Base-by-base conservation (phyloP, 176 grass and related monocot species). In the Eremochloa ophiuroides region DNA sequence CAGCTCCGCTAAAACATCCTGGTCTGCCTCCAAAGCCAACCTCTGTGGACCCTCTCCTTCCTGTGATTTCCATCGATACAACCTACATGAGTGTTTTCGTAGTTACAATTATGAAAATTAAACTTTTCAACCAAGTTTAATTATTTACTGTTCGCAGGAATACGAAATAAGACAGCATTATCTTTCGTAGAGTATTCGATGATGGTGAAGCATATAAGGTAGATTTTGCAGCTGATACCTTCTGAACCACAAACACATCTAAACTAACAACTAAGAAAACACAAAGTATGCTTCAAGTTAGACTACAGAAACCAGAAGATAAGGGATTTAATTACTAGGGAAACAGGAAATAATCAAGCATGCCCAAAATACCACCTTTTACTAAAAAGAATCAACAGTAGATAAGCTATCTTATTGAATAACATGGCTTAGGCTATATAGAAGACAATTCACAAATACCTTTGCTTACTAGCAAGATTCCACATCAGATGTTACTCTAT, bases 41-140 rank as follows among this genome's bases (percentile, higher is more conserved):
- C 42, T 74, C 27, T 66, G 30, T 31, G 60, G 50, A 71, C 69
- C 62, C 34, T 87, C 67, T 31, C 73, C 86, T 82, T 83, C 82
- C 66, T 74, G 41, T 47, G 82, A 67, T 20, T 93, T 83, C 96
- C 93, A 99, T 25, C 56, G 85, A 76, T 91, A 95, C 82, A 78
- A 88, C 87, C 97, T 99, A 89, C 69, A 81, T 16, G 18, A 29
- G 85, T 66, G 15, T 39, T 28, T 34, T 83, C 73, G 63, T 59
- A 77, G 78, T 73, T 12, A 83, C 58, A 82, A 76, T 42, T 62
- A 26, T 10, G 4, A 37, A 73, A 35, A 11, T 3, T 0, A 56
- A 61, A 78, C 26, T 12, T 75, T 43, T 55, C 10, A 77, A 29
- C 53, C 23, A 76, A 62, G 7, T 29, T 50, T 4, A 10, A 65